A percentile compares a stretch with the other conserved stretches of the same genome.
These are phyloP conservation scores for Saturnispora mendoncae DNA, from an alignment of 805 yeast species.

Conservation along the genomic window DNA sequence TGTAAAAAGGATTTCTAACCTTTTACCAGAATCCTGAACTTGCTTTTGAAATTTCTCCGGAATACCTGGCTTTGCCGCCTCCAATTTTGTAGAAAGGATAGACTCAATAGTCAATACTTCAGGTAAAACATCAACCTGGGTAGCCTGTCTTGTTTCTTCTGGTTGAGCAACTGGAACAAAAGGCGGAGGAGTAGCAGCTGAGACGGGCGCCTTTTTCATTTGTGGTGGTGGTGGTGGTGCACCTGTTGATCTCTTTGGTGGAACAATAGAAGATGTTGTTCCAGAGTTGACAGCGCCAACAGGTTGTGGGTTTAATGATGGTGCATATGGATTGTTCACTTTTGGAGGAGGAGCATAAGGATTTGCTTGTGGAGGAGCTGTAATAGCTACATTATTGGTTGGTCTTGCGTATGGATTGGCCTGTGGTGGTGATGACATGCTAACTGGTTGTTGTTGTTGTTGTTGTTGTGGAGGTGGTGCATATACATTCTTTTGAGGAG, in stretches of 20 bases:
- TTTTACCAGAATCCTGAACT: conserved; percentile 70
- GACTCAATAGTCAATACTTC: conserved; percentile 49
- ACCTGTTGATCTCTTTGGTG: conserved; percentile 17
- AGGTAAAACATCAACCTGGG: conserved; percentile 40
- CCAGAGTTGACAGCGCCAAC: neutral
- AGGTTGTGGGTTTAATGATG: neutral
- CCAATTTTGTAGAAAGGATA: conserved; percentile 46
- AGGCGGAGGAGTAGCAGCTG: neutral
- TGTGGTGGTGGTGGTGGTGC: conserved; percentile 12
- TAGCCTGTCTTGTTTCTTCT: conserved; percentile 38
- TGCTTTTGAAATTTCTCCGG: conserved; percentile 71
- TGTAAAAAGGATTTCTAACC: conserved; percentile 67
- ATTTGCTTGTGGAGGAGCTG: neutral
- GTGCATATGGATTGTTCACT: neutral
- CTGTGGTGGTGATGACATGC: neutral
- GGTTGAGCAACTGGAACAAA: conserved; percentile 34
- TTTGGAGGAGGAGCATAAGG: conserved; percentile 15
- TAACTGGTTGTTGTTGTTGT: neutral
- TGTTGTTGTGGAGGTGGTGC: conserved; percentile 17
- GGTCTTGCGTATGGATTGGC: neutral
- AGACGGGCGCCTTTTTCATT: neutral
- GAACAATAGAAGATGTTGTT: conserved; percentile 6
- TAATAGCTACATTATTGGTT: neutral
- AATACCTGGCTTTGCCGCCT: conserved; percentile 57
- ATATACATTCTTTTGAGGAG: conserved; percentile 1